Base-by-base conservation (phyloP, 2,329 filamentous ascomycete genomes). In the Alternaria tenuissima region DNA sequence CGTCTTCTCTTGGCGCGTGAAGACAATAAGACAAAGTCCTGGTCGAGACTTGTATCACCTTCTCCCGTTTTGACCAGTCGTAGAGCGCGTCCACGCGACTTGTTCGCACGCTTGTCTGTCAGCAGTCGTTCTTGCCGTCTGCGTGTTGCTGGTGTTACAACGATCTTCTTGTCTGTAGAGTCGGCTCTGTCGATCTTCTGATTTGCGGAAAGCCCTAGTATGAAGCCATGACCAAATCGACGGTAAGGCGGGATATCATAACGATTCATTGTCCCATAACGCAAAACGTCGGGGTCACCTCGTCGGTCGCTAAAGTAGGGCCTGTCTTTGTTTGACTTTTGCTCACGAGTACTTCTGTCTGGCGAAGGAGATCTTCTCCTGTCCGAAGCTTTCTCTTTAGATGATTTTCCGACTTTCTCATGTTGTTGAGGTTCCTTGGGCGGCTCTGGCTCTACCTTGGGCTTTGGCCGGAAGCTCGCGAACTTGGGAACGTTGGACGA, bases 261-360 rank as follows among this genome's bases (percentile, higher is more conserved):
- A 36, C 87, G 87, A 74, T 97, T 88, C 39, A 91, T 84, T 28
- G 87, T 85, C 2, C 91, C 92, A 75, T 94, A 97, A 26, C 85
- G 85, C 44, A 90, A 77, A 65, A 95, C 93, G 48, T 93, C 85
- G 5, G 85, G 81, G 70, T 98, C 94, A 0, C 94, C 94, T 71
- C 88, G 88, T 42, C 82, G 87, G 77, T 98, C 94, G 52, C 69
- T 73, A 49, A 72, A 70, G 48, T 70, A 76, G 8, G 49, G 8
- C 26, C 65, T 70, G 6, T 57, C 62, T 24, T 61, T 44, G 12
- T 36, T 12, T 0, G 41, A 34, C n/a, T 61, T 44, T 16, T 43
- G 61, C 39, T 63, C 34, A 11, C 41, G 34, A 11, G 49, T 48
- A 32, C 22, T 52, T 16, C 43, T 55, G 11, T 54, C 59, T 18